Percentiles rank a stretch among this genome's conserved stretches.
Evolutionary conservation across 306 rosid genomes (phyloP).

Genomic region (Herpetospermum pedunculosum): DNA sequence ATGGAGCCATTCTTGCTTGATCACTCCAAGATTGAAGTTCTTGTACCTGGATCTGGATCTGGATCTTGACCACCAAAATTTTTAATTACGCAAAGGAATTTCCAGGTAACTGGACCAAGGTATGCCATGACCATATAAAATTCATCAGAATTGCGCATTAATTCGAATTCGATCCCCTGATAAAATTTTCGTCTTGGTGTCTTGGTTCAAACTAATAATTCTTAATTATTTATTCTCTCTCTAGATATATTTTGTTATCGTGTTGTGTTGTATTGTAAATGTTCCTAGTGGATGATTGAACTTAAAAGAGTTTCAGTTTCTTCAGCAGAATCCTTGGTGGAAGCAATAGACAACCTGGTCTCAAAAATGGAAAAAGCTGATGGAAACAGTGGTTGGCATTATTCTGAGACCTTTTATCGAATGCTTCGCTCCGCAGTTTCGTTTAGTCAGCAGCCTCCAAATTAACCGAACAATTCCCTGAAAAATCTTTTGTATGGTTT

Average conservation of each 20-base stretch:
- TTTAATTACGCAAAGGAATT: background rate
- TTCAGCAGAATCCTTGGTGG: background rate
- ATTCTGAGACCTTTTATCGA: background rate
- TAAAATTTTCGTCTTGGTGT: background rate
- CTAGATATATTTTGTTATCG: too few species aligned
- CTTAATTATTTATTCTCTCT: background rate
- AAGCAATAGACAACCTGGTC: background rate
- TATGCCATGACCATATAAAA: background rate
- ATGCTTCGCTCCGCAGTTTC: background rate
- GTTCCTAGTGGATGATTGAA: background rate
- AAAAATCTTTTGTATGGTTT: background rate
- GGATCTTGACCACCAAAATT: slow-evolving; percentile 19
- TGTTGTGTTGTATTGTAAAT: background rate
- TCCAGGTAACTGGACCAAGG: background rate
- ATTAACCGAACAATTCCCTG: background rate
- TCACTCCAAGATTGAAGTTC: slow-evolving; percentile 19
- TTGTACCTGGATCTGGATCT: slow-evolving; percentile 20
- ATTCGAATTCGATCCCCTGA: background rate
- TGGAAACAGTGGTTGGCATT: background rate
- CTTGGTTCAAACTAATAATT: background rate
- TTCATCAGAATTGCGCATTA: background rate
- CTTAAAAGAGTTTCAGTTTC: background rate
- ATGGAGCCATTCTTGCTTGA: slow-evolving; percentile 52
- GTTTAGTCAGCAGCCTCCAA: background rate
- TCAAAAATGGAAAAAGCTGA: background rate